These are phyloP conservation scores for Phytophthora lateralis DNA, from an alignment of 352 stramenopile species.

Conservation along the genomic window DNA sequence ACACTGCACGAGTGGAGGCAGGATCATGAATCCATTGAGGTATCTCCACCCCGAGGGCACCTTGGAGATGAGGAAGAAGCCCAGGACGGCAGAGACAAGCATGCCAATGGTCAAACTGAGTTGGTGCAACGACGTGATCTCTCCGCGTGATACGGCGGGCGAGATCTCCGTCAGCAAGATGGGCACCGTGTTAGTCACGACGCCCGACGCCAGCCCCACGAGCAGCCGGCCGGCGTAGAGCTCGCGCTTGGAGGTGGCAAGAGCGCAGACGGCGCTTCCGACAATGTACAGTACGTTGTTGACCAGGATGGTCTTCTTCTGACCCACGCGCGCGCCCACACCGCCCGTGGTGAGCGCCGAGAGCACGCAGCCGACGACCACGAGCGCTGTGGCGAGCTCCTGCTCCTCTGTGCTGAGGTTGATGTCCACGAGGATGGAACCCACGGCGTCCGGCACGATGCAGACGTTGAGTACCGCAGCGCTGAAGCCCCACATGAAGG, in stretches of 20 bases:
- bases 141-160: slow-evolving; percentile 54
- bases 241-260: slow-evolving; percentile 59
- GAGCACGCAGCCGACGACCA: slow-evolving; percentile 74
- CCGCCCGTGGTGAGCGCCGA: slow-evolving; percentile 60
- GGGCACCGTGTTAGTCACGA: slow-evolving; percentile 84
- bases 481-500: slow-evolving; percentile 82
- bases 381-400: slow-evolving; percentile 75
- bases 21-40: slow-evolving; percentile 72
- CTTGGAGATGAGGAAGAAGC: slow-evolving; percentile 76
- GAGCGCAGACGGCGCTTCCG: slow-evolving; percentile 56
- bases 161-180: slow-evolving; percentile 89
- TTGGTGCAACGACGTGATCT: slow-evolving; percentile 90
- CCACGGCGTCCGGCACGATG: slow-evolving; percentile 71
- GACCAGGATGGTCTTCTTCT: slow-evolving; percentile 67
- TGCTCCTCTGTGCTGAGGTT: slow-evolving; percentile 75
- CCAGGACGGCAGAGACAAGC: slow-evolving; percentile 73
- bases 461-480: slow-evolving; percentile 79
- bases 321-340: slow-evolving; percentile 54
- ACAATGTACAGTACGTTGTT: slow-evolving; percentile 81
- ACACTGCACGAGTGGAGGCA: slow-evolving; percentile 69
- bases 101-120: slow-evolving; percentile 90
- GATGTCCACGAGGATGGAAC: slow-evolving; percentile 76
- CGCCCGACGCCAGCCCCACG: slow-evolving; percentile 70
- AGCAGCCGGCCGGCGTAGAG: slow-evolving; percentile 69
- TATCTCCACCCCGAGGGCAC: slow-evolving; percentile 88